Evolutionary conservation across 1,284 basidiomycete genomes (phyloP).

Genomic region (Sanghuangporus baumii): DNA sequence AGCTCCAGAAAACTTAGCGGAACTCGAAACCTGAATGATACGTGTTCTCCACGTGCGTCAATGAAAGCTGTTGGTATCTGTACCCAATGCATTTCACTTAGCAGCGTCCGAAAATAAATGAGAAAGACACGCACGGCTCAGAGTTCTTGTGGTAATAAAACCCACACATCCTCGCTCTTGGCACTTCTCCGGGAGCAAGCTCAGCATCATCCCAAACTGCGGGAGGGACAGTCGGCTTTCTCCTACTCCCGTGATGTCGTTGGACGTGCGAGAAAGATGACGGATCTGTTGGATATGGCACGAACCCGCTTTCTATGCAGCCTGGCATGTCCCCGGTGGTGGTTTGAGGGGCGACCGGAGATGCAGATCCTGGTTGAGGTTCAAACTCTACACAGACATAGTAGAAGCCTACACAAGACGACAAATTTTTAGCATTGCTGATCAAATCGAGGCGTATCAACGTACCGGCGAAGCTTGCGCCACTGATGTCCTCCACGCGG

Average conservation of each 20-base stretch:
- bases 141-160: constrained; percentile 94
- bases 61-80: constrained; percentile 64
- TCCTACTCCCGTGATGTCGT: neutral
- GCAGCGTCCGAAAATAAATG: neutral
- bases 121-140: constrained; percentile 59
- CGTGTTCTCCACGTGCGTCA: constrained; percentile 51
- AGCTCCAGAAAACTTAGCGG: constrained; percentile 35
- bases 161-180: constrained; percentile 72
- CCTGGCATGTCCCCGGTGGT: constrained; percentile 6
- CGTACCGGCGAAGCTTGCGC: constrained; percentile 91
- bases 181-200: constrained; percentile 4
- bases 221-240: neutral
- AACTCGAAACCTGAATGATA: constrained; percentile 62
- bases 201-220: neutral
- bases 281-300: neutral
- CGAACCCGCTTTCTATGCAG: constrained; percentile 3
- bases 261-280: neutral
- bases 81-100: neutral
- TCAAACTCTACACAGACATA: constrained; percentile 81
- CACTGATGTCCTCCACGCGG: constrained; percentile 88
- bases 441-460: constrained; percentile 11
- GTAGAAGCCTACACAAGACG: constrained; percentile 63
- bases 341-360: neutral
- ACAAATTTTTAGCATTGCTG: constrained; percentile 5
- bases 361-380: constrained; percentile 36